Percentiles rank a stretch among this genome's conserved stretches.
Evolutionary conservation across 2,329 filamentous ascomycete genomes (phyloP).

Genomic region (Stylonectria norvegica): DNA sequence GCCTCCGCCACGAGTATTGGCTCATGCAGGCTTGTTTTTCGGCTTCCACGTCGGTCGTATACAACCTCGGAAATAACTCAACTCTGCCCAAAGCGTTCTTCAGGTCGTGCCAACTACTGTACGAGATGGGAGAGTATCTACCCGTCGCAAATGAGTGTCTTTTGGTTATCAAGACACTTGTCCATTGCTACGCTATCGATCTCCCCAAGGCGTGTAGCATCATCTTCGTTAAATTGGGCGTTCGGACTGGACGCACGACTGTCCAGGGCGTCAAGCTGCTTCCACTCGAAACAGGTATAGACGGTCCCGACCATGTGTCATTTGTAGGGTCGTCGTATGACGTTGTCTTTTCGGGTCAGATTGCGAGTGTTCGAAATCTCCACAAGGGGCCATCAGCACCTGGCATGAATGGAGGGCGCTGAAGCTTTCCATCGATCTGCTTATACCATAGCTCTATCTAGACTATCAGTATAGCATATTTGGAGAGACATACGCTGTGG

Average conservation of each 20-base stretch:
- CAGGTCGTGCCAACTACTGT: neutral
- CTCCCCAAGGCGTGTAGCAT: neutral
- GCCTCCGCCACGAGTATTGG: neutral
- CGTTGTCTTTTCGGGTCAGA: neutral
- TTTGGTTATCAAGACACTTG: neutral
- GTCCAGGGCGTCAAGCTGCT: neutral
- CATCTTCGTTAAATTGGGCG: neutral
- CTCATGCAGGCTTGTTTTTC: neutral
- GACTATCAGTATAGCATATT: too few relatives aligned
- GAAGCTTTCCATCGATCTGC: too few relatives aligned
- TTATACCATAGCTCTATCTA: too few relatives aligned
- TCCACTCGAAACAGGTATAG: neutral
- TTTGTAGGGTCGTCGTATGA: neutral
- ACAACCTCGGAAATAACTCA: neutral
- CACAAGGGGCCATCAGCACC: too few relatives aligned
- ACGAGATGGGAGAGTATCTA: neutral
- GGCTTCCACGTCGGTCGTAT: neutral
- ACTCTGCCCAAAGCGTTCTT: neutral
- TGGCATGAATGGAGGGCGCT: too few relatives aligned
- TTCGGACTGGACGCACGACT: neutral
- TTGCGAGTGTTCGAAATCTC: neutral
- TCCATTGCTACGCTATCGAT: neutral
- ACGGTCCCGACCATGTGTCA: neutral
- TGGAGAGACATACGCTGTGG: too few relatives aligned
- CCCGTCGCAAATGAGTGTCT: neutral